Base-by-base conservation (phyloP, 2,329 filamentous ascomycete species). In the Diaporthe citri region DNA sequence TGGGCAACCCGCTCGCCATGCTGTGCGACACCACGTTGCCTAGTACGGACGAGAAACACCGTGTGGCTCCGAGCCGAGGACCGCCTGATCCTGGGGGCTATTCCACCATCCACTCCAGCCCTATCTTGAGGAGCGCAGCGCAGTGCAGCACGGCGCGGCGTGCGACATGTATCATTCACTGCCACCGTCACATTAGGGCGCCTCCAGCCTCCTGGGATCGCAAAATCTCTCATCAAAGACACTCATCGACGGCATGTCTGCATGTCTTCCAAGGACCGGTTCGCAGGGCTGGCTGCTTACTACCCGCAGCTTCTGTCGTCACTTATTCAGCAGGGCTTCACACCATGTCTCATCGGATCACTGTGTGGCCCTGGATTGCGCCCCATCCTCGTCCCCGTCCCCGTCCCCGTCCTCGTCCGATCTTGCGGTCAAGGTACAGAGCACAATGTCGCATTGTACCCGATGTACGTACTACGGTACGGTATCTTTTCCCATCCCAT, bases 211-310 rank as follows among this genome's bases (percentile, higher is more conserved):
- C 41, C 64, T 74, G 72, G 72, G 36, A 34, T 46, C 41, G 60
- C 52, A 55, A 57, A 57, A 22, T 51, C 39, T 71, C 46, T 55
- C 72, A 28, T 62, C 52, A 56, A 52, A 31, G 43, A 55, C 43
- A 52, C 39, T 31, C 34, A 22, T 41, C 25, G 31, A 52, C 34
- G 13, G 48, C 64, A 25, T 41, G 25, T 43, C 59, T 43, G 39
- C 39, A 31, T 43, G 59, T 46, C 25, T 28, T 46, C 25, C 46
- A 69, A 69, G 64, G 25, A 34, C 48, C n/a, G 48, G 20, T 25
- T 46, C 39, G 60, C 60, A 75, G 59, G 71, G 64, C 71, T 75
- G 74, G 64, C 71, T 75, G 74, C 64, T 70, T 66, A 51, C 48
- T 34, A 20, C 55, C 46, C 55, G 36, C 25, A 39, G 46, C 57